Evolutionary conservation across 108 stramenopile species (phyloP).

Genomic region (Skeletonema marinoi): DNA sequence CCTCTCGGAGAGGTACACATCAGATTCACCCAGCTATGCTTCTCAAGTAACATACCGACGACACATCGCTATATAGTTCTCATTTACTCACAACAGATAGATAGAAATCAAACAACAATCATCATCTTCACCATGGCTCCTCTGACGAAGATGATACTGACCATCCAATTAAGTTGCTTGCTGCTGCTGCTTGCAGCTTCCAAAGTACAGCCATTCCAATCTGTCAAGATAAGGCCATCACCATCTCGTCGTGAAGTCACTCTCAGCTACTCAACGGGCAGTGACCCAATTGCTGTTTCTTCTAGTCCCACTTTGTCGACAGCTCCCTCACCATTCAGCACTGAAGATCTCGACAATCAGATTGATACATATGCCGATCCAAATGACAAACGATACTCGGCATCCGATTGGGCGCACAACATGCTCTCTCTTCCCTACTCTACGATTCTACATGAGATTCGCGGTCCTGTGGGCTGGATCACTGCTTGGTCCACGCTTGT

Average conservation of each 20-base stretch:
- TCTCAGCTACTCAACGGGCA: background rate
- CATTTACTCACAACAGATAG: background rate
- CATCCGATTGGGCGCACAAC: conserved; percentile 76
- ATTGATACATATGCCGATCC: conserved; percentile 42
- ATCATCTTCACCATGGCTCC: background rate
- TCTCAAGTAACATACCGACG: too few relatives aligned
- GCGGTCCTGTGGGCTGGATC: conserved; percentile 45
- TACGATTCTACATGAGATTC: conserved; percentile 56
- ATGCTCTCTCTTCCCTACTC: conserved; percentile 62
- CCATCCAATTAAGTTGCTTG: background rate
- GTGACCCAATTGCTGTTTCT: background rate
- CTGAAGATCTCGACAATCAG: conserved; percentile 30
- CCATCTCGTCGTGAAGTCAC: background rate
- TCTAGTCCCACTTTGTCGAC: background rate
- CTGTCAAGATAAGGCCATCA: background rate
- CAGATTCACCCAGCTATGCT: too few relatives aligned
- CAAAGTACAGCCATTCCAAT: background rate
- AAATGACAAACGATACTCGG: conserved; percentile 58
- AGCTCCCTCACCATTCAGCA: conserved; percentile 8
- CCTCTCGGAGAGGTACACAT: too few relatives aligned
- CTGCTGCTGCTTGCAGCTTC: background rate
- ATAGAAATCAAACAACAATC: background rate
- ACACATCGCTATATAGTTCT: background rate
- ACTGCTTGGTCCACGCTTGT: conserved; percentile 48
- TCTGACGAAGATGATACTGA: background rate